These are phyloP conservation scores for Vararia minispora DNA, from an alignment of 768 basidiomycete genomes.

Conservation along the genomic window DNA sequence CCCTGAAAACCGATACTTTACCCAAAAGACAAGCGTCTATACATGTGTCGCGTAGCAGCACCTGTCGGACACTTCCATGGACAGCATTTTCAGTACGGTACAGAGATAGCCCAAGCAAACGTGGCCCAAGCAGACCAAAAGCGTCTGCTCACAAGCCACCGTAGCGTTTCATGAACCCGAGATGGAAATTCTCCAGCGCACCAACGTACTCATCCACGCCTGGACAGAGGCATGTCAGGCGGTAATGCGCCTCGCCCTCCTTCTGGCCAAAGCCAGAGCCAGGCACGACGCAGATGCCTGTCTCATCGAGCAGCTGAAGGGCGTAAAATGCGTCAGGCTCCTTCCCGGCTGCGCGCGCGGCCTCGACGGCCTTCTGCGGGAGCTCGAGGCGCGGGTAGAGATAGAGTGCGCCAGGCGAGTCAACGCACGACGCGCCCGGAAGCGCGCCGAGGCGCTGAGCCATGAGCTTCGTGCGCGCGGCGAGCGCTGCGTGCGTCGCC, in stretches of 20 bases:
- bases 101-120: no score
- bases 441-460: constrained; percentile 68
- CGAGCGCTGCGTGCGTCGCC: constrained; percentile 64
- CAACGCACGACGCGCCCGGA: constrained; percentile 82
- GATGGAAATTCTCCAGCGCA: constrained; percentile 70
- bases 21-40: no score
- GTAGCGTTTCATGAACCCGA: constrained; percentile 45
- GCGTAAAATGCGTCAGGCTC: constrained; percentile 87
- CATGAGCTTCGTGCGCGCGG: constrained; percentile 62
- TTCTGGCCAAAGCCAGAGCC: constrained; percentile 93
- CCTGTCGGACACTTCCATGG: no score
- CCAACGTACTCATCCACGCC: constrained; percentile 88
- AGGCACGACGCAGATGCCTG: constrained; percentile 90
- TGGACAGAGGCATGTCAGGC: constrained; percentile 90
- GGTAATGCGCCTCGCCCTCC: constrained; percentile 82
- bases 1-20: no score
- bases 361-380: constrained; percentile 59
- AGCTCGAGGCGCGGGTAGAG: constrained; percentile 80
- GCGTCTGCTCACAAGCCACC: constrained; percentile 13
- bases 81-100: no score
- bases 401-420: constrained; percentile 89
- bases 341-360: constrained; percentile 61
- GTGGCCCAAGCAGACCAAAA: no score
- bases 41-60: no score
- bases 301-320: constrained; percentile 71